A percentile compares a stretch with the other conserved stretches of the same genome.
These are phyloP conservation scores for Aureobasidium sp. DNA, from an alignment of 2,329 filamentous ascomycete species.

Conservation along the genomic window DNA sequence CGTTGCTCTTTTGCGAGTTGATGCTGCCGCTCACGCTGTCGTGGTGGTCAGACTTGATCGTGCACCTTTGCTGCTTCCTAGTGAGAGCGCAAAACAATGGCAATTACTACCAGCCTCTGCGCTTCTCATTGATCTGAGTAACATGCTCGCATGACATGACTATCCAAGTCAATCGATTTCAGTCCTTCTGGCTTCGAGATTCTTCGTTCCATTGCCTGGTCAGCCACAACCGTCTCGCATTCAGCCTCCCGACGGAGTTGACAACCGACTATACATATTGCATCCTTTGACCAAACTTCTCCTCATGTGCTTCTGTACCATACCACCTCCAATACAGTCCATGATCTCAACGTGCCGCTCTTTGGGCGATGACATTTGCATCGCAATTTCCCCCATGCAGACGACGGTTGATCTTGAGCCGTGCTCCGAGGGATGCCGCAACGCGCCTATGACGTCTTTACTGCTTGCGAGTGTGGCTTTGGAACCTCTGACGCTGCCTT, in stretches of 20 bases:
- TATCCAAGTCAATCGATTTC: not conserved
- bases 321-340: not conserved
- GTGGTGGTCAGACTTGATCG: not conserved
- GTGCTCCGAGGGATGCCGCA: not conserved
- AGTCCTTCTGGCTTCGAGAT: not conserved
- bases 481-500: slow-evolving; percentile 2
- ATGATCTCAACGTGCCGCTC: not conserved
- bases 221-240: slow-evolving; percentile 8
- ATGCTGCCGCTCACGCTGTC: not conserved
- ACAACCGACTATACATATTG: not conserved
- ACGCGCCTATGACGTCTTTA: slow-evolving; percentile 1
- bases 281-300: not conserved
- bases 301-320: not conserved
- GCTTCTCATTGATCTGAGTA: too few relatives aligned
- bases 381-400: not conserved
- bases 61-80: not conserved
- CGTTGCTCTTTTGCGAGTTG: not conserved
- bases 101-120: not conserved
- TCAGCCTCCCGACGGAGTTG: not conserved
- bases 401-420: not conserved
- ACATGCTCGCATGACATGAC: not conserved
- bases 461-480: not conserved
- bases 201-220: not conserved
- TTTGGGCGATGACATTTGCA: not conserved
- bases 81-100: not conserved